phyloP scores from a whole-genome alignment of 306 rosid species.

The Vachellia pachyceras region DNA sequence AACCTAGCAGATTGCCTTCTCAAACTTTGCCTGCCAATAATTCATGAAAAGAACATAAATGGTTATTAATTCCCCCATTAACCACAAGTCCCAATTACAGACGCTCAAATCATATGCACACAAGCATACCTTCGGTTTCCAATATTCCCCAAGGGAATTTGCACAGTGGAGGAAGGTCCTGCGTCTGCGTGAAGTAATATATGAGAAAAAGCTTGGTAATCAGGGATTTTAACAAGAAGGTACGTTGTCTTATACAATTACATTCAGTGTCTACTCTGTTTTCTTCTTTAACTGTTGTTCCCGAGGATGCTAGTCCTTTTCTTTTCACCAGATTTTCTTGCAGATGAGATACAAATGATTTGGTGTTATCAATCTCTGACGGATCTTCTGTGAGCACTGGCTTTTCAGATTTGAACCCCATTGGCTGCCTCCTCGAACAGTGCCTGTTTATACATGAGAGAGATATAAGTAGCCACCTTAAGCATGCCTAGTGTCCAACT shows the following conservation, averaged over 20 bases:
- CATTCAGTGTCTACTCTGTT: slow-evolving; percentile 40
- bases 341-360: slow-evolving; percentile 9
- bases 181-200: slow-evolving; percentile 56
- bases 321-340: slow-evolving; percentile 41
- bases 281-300: slow-evolving; percentile 40
- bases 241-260: slow-evolving; percentile 25
- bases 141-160: slow-evolving; percentile 42
- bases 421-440: slow-evolving; percentile 61
- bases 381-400: slow-evolving; percentile 46
- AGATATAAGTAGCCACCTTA: slow-evolving; percentile 26
- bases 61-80: slow-evolving; percentile 24
- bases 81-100: slow-evolving; percentile 29
- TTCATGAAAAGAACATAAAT: slow-evolving; percentile 24
- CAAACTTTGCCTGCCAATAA: slow-evolving; percentile 52
- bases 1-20: slow-evolving; percentile 69
- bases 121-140: slow-evolving; percentile 63
- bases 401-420: too few relatives aligned
- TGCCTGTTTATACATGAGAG: slow-evolving; percentile 47
- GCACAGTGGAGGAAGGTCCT: slow-evolving; percentile 42
- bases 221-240: background rate
- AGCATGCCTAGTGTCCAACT: slow-evolving; percentile 17
- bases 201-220: slow-evolving; percentile 26
- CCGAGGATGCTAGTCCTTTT: slow-evolving; percentile 30
- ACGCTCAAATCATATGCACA: slow-evolving; percentile 27
- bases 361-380: slow-evolving; percentile 36